Evolutionary conservation across 305 asterid genomes (phyloP).

Genomic region (Solanum hybrid): DNA sequence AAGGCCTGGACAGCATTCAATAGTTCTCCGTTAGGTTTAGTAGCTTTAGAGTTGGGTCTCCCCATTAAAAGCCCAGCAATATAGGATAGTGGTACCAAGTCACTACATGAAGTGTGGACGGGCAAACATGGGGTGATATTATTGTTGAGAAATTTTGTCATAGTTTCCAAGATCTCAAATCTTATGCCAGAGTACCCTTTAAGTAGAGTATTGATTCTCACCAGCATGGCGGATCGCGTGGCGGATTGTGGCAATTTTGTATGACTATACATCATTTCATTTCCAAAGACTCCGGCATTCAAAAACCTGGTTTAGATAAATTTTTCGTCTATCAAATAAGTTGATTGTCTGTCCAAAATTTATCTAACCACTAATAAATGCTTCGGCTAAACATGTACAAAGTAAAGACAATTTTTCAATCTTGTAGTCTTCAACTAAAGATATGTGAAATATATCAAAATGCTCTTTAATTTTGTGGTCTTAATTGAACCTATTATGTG

Average conservation of each 20-base stretch:
- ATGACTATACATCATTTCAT: background rate
- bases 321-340: background rate
- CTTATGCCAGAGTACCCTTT: conserved; percentile 73
- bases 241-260: conserved; percentile 32
- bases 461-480: background rate
- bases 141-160: conserved; percentile 41
- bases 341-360: background rate
- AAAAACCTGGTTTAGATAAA: conserved; percentile 24
- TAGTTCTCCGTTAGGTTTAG: conserved; percentile 32
- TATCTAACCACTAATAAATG: too few species aligned
- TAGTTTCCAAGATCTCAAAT: conserved; percentile 49
- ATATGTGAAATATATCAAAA: too few species aligned
- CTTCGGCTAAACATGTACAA: background rate
- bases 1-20: conserved; percentile 37
- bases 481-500: background rate
- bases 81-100: conserved; percentile 48
- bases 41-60: conserved; percentile 44
- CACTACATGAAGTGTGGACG: conserved; percentile 21
- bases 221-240: conserved; percentile 58
- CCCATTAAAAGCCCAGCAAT: conserved; percentile 43
- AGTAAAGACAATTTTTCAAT: background rate
- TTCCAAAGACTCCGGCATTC: conserved; percentile 14
- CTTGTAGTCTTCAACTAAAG: too few species aligned
- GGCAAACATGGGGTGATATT: conserved; percentile 48
- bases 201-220: conserved; percentile 54